These are phyloP conservation scores for Phylloporus sp. DNA, from an alignment of 768 basidiomycete genomes.

Conservation along the genomic window DNA sequence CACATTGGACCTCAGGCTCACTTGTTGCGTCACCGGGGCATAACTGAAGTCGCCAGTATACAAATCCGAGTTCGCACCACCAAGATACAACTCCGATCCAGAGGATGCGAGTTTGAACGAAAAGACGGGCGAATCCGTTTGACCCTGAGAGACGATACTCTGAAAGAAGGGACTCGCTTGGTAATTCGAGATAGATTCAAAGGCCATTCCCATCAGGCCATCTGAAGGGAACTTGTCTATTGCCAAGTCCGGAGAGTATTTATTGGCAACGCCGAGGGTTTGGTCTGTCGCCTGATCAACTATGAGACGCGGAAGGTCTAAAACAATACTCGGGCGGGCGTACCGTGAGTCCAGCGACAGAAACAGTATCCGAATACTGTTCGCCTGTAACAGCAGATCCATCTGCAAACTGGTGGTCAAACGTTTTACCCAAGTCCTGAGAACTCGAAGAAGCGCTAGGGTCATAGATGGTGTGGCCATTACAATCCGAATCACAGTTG, in stretches of 20 bases:
- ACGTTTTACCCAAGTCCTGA: neutral
- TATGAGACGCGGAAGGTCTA: neutral
- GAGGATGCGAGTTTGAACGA: slow-evolving; percentile 42
- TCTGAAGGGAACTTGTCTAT: slow-evolving; percentile 10
- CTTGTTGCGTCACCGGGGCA: slow-evolving; percentile 5
- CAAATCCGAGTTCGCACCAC: slow-evolving; percentile 41
- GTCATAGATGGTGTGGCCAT: slow-evolving; percentile 30
- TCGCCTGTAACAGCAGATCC: slow-evolving; percentile 3
- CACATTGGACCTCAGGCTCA: neutral
- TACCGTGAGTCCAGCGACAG: slow-evolving; percentile 12
- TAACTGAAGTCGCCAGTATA: slow-evolving; percentile 44
- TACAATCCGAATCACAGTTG: slow-evolving; percentile 24
- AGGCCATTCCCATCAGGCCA: slow-evolving; percentile 39
- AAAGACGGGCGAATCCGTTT: slow-evolving; percentile 34
- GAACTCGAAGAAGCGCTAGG: slow-evolving; percentile 15
- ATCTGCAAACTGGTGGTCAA: neutral
- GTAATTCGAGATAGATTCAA: slow-evolving; percentile 35
- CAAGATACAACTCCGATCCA: slow-evolving; percentile 46
- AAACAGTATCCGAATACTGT: slow-evolving; percentile 9
- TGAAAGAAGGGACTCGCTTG: slow-evolving; percentile 36
- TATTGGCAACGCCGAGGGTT: slow-evolving; percentile 10
- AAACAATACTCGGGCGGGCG: neutral
- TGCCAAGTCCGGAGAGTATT: slow-evolving; percentile 5
- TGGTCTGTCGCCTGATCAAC: slow-evolving; percentile 7
- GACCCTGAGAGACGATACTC: slow-evolving; percentile 35